These are phyloP conservation scores for Debaryomyces coudertii DNA, from an alignment of 1,139 yeast genomes.

Conservation along the genomic window DNA sequence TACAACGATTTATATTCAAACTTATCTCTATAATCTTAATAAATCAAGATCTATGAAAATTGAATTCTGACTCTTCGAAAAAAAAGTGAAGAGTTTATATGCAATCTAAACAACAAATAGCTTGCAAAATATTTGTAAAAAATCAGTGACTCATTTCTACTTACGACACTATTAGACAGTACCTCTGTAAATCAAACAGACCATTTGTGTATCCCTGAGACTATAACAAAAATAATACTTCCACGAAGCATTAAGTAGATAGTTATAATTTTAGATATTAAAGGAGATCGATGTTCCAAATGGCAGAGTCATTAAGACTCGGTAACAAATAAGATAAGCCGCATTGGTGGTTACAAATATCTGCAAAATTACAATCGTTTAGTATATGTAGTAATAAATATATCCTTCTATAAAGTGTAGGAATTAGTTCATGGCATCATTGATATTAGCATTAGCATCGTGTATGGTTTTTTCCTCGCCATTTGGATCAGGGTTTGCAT, in stretches of 20 bases:
- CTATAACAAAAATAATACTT: not conserved
- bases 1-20: not conserved
- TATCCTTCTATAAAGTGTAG: slow-evolving; percentile 5
- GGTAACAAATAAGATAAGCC: not conserved
- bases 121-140: not conserved
- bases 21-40: not conserved
- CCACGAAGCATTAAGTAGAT: not conserved
- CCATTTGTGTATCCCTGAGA: not conserved
- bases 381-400: not conserved
- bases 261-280: not conserved
- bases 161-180: not conserved
- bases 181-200: not conserved
- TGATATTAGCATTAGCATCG: not conserved
- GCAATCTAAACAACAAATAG: not conserved
- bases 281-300: not conserved
- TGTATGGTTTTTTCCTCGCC: not conserved
- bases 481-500: not conserved
- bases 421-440: not conserved
- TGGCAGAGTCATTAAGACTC: not conserved
- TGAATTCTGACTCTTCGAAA: not conserved
- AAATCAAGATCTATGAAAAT: not conserved
- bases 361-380: not conserved
- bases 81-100: slow-evolving; percentile 1
- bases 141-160: not conserved
- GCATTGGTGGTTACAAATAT: not conserved